Conservation (phyloP, 768 basidiomycete species). For the Pulveroboletus ravenelii region DNA sequence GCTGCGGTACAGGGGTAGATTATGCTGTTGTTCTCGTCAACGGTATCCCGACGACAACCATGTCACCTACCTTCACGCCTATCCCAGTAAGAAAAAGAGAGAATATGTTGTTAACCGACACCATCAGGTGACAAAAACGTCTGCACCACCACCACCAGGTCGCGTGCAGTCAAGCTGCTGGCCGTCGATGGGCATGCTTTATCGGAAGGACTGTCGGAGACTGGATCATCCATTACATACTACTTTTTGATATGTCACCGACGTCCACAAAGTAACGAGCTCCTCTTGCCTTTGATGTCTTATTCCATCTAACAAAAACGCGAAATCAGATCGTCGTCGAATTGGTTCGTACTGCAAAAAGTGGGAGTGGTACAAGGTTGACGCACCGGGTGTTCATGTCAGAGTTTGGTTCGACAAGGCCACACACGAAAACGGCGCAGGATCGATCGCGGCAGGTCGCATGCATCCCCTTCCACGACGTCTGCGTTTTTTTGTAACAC, state of each 20-base stretch:
- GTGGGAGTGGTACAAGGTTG: slow-evolving; percentile 27
- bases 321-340: slow-evolving; percentile 37
- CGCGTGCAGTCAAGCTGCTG: too few relatives aligned
- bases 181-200: too few relatives aligned
- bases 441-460: slow-evolving; percentile 6
- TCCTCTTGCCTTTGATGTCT: not conserved
- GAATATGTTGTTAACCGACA: too few relatives aligned
- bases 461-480: not conserved
- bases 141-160: too few relatives aligned
- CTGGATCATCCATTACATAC: too few relatives aligned
- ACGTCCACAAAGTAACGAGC: slow-evolving; percentile 12
- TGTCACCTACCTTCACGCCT: too few relatives aligned
- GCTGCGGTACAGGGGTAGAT: too few relatives aligned
- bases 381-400: not conserved
- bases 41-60: too few relatives aligned
- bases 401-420: slow-evolving; percentile 10
- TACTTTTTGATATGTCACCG: too few relatives aligned
- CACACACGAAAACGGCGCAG: slow-evolving; percentile 17
- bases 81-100: too few relatives aligned
- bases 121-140: too few relatives aligned
- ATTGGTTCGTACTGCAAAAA: slow-evolving; percentile 56
- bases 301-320: slow-evolving; percentile 3
- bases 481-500: slow-evolving; percentile 1
- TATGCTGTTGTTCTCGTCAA: too few relatives aligned
- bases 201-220: slow-evolving; percentile 15